Conservation (phyloP, 345 rosid genomes). For the Melaleuca quinquenervia region DNA sequence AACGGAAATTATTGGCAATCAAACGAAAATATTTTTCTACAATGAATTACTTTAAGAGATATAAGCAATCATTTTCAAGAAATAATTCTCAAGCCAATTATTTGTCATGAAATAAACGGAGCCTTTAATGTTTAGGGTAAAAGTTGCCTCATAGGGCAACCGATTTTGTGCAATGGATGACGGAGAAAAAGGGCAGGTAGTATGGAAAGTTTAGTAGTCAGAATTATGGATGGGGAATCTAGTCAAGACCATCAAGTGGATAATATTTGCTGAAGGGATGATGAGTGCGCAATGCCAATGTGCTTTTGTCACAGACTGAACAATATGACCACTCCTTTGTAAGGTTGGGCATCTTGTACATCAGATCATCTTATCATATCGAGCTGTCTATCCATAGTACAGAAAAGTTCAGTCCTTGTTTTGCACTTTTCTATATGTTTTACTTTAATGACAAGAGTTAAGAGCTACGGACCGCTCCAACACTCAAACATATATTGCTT, state of each 20-base stretch:
- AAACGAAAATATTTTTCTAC: too few species aligned
- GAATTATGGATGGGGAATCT: neutral
- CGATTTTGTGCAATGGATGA: neutral
- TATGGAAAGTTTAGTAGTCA: neutral
- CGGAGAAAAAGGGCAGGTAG: neutral
- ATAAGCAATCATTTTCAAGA: too few species aligned
- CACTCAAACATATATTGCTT: neutral
- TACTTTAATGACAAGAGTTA: neutral
- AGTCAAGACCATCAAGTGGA: neutral
- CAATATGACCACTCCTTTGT: neutral
- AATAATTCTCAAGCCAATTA: too few species aligned
- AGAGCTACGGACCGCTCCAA: neutral
- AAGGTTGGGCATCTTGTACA: neutral
- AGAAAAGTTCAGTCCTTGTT: neutral
- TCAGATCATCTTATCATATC: neutral
- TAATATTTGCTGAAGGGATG: neutral
- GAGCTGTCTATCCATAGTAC: neutral
- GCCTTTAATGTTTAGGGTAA: neutral
- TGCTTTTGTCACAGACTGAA: neutral
- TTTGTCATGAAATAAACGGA: too few species aligned
- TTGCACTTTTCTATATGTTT: neutral
- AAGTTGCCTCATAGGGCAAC: neutral
- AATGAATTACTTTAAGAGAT: too few species aligned
- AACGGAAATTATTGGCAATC: too few species aligned
- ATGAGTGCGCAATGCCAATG: neutral